Conservation (phyloP, 1,284 basidiomycete species). For the Trametes versicolor region DNA sequence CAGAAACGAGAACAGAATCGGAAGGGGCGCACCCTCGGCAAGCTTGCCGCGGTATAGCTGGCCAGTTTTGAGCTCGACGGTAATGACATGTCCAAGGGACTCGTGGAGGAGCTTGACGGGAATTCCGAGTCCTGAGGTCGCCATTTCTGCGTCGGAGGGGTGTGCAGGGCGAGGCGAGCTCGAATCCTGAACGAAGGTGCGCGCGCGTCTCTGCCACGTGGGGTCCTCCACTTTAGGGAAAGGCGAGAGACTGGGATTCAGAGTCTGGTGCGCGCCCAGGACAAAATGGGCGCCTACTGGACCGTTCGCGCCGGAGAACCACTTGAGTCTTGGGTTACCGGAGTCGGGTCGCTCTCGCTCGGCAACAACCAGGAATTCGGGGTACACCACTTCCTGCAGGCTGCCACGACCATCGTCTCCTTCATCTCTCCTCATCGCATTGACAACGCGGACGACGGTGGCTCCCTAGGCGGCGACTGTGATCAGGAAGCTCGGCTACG, state of each 20-base stretch:
- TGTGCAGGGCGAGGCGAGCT: conserved; percentile 11
- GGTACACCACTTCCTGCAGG: neutral
- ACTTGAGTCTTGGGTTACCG: conserved; percentile 12
- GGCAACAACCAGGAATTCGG: neutral
- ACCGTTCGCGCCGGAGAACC: conserved; percentile 10
- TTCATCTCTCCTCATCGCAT: neutral
- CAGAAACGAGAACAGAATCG: conserved; percentile 24
- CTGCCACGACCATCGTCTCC: neutral
- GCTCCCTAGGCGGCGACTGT: neutral
- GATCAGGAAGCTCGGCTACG: neutral
- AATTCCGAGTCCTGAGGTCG: conserved; percentile 76
- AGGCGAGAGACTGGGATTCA: neutral
- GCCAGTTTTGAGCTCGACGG: conserved; percentile 97
- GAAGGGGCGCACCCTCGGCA: conserved; percentile 78
- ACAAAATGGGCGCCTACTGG: conserved; percentile 2
- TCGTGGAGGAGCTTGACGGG: conserved; percentile 94
- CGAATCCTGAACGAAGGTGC: conserved; percentile 20
- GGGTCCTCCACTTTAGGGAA: neutral
- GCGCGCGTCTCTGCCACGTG: conserved; percentile 17
- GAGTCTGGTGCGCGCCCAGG: neutral
- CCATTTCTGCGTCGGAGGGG: conserved; percentile 39
- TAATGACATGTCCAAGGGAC: conserved; percentile 95
- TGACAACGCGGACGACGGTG: neutral
- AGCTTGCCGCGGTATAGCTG: conserved; percentile 98
- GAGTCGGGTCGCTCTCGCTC: neutral